Percentiles rank a stretch among this genome's conserved stretches.
phyloP scores from a whole-genome alignment of 257 asterid genomes.

The Fraxinus excelsior region DNA sequence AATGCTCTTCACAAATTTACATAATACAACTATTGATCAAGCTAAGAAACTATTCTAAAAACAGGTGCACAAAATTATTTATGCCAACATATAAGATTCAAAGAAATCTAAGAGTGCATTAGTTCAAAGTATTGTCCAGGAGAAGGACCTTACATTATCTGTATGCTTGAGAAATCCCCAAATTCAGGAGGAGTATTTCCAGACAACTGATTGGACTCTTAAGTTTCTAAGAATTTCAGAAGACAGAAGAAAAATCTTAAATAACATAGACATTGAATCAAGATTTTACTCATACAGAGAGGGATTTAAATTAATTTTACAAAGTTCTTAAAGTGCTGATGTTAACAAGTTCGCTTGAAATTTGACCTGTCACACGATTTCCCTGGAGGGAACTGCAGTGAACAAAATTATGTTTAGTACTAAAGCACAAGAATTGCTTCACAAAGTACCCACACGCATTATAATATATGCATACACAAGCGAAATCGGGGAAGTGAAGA shows the following conservation, averaged over 20 bases:
- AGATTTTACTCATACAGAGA: background rate
- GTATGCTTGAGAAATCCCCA: conserved; percentile 50
- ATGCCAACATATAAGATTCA: no score
- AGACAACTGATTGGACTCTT: conserved; percentile 62
- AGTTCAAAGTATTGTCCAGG: background rate
- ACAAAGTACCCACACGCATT: background rate
- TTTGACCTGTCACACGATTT: conserved; percentile 55
- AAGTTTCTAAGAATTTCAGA: conserved; percentile 32
- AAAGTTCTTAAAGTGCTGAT: conserved; percentile 47
- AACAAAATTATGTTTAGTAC: conserved; percentile 4
- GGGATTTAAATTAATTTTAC: conserved; percentile 34
- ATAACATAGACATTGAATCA: background rate
- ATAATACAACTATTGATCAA: background rate
- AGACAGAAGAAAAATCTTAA: background rate
- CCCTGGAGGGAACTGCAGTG: conserved; percentile 55
- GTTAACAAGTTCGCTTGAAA: conserved; percentile 40
- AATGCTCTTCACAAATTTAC: conserved; percentile 37
- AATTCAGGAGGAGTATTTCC: conserved; percentile 72
- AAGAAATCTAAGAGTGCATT: no score
- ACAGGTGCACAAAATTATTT: background rate
- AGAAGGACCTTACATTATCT: conserved; percentile 49
- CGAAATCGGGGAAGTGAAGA: background rate
- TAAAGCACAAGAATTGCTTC: background rate
- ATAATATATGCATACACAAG: background rate
- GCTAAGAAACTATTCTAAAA: background rate